Evolutionary conservation across 225 moss, liverwort and hornwort genomes (phyloP).

Genomic region (Anthoceros angustus): DNA sequence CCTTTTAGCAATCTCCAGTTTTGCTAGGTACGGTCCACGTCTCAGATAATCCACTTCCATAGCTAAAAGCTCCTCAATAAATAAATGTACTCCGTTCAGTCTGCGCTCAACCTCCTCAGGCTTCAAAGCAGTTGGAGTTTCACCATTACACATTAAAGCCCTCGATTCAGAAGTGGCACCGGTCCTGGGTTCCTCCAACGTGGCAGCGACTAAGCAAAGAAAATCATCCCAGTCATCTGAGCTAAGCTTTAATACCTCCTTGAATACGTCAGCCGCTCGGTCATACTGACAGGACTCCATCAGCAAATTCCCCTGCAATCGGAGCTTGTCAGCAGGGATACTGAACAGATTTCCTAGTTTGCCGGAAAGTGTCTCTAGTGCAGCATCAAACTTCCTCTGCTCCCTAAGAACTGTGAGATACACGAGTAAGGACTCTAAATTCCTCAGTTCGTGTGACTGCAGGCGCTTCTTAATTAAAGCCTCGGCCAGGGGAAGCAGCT

Average conservation of each 20-base stretch:
- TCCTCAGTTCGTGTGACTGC: constrained; percentile 48
- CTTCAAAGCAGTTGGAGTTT: not conserved
- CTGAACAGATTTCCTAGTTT: constrained; percentile 61
- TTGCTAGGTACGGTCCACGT: constrained; percentile 71
- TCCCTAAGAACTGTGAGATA: constrained; percentile 73
- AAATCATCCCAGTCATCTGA: constrained; percentile 83
- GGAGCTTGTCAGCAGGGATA: constrained; percentile 69
- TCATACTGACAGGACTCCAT: constrained; percentile 52
- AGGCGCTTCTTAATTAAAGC: constrained; percentile 68
- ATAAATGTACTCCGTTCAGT: constrained; percentile 43
- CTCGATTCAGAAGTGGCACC: not conserved
- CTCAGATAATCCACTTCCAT: constrained; percentile 49
- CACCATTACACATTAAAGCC: constrained; percentile 8
- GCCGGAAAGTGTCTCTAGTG: constrained; percentile 56
- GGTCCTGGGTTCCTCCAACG: constrained; percentile 20
- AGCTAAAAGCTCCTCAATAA: constrained; percentile 60
- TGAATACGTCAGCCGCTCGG: constrained; percentile 58
- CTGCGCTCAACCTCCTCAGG: constrained; percentile 32
- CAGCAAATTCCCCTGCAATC: constrained; percentile 90
- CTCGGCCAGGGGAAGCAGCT: constrained; percentile 69
- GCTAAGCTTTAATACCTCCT: constrained; percentile 54
- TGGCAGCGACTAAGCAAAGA: constrained; percentile 66
- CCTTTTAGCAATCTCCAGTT: constrained; percentile 67
- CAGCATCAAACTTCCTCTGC: constrained; percentile 56
- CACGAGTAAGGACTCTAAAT: constrained; percentile 61